Base-by-base conservation (phyloP, 2,329 filamentous ascomycete species). In the Aspergillus thermomutatus region DNA sequence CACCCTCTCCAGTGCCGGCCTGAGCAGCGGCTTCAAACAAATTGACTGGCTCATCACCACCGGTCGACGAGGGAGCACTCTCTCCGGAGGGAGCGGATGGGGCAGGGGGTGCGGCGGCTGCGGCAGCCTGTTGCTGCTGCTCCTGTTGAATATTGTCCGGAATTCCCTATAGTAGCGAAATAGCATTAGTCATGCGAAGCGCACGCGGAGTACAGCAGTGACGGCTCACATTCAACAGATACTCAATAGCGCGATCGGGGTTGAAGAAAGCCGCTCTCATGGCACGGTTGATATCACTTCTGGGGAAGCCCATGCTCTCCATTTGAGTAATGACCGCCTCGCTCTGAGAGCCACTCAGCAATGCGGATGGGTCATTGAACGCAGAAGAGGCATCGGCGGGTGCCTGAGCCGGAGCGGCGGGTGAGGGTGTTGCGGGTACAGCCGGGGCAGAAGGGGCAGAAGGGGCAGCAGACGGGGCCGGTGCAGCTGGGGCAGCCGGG, bases 221-320 rank as follows among this genome's bases (percentile, higher is more conserved):
- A 54, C 43, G 53, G 79, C 88, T 77, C 75, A 94, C 91, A 65
- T 79, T 96, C 70, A 99, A 75, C 11, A 99, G 85, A 70, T 99
- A 99, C 75, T 99, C 94, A 55, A 99, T 93, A 53, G 94, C 94
- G 67, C 94, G 91, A 75, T 97, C 93, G 14, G 93, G 92, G 79
- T 99, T 99, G 82, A 89, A 95, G 77, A 91, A 99, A 14, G 94
- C 94, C 61, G 94, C 94, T 69, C 93, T 90, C 88, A 99, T 94
- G 52, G 94, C 94, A 49, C 89, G 86, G 66, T 97, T 92, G 65
- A 97, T 96, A 71, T 96, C 89, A 52, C 86, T 80, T 69, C 92
- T 85, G 69, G 90, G 86, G 66, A 99, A 99, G 8, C 94, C 94
- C 94, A 99, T 99, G 64, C 88, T 89, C 78, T 96, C 92, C 92